These are phyloP conservation scores for Botrytis squamosa DNA, from an alignment of 2,329 filamentous ascomycete species.

Conservation along the genomic window DNA sequence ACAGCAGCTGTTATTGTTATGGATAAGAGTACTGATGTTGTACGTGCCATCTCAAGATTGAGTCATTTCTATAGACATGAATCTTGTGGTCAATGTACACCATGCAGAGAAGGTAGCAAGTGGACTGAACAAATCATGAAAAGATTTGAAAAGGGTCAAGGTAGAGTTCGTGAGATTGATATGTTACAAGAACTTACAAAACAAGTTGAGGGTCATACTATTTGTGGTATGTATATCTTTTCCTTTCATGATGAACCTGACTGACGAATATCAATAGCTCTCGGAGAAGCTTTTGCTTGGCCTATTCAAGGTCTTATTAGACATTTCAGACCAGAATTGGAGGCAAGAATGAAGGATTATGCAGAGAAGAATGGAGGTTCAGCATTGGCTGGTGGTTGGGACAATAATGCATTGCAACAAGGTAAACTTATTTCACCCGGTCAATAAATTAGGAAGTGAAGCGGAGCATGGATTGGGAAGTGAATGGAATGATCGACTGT, in stretches of 20 bases:
- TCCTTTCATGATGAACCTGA: neutral
- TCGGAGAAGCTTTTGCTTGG: conserved; percentile 98
- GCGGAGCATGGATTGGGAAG: conserved; percentile 18
- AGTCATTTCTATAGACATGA: conserved; percentile 98
- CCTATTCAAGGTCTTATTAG: conserved; percentile 96
- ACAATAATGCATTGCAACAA: conserved; percentile 68
- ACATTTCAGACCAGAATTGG: conserved; percentile 94
- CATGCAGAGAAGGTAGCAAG: conserved; percentile 98
- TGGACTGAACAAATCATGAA: conserved; percentile 99
- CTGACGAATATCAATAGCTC: conserved; percentile 50
- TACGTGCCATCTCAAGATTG: conserved; percentile 88
- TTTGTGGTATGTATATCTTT: conserved; percentile 70
- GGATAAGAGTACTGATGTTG: conserved; percentile 96
- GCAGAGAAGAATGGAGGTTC: conserved; percentile 69
- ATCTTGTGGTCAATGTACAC: conserved; percentile 96
- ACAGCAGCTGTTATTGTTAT: conserved; percentile 98
- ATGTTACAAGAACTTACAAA: conserved; percentile 99
- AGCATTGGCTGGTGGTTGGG: conserved; percentile 85
- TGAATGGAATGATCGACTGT: conserved; percentile 27
- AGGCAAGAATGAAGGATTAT: conserved; percentile 84
- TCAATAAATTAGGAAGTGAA: conserved; percentile 59
- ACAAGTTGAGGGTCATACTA: conserved; percentile 98
- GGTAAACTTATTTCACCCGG: conserved; percentile 86
- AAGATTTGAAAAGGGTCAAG: conserved; percentile 89
- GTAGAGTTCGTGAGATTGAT: conserved; percentile 89